Base-by-base conservation (phyloP, 805 yeast genomes). In the Vanderwaltozyma polyspora region DNA sequence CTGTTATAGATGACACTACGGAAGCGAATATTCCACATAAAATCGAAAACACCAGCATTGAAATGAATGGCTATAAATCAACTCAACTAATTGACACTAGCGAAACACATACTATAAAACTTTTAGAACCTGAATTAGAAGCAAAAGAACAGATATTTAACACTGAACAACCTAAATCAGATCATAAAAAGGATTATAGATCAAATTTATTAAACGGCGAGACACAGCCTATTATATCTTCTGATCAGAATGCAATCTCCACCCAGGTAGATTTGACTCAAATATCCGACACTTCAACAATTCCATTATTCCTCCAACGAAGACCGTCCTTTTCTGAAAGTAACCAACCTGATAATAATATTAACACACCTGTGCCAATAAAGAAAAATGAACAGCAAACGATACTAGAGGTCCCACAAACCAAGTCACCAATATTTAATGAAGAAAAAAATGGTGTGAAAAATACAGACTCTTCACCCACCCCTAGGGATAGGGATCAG, bases 81-180 rank as follows among this genome's bases (percentile, higher is more conserved):
- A 46, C 53, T 2, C 53, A 48, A 26, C 18, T 46, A 16, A 45
- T 48, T n/a, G 28, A 31, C n/a, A 24, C 34, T 6, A 19, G 29
- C 3, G 42, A 35, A 11, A 38, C 50, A 2, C 44, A 45, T n/a
- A n/a, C n/a, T n/a, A n/a, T n/a, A n/a, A n/a, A n/a, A n/a, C n/a
- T n/a, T n/a, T n/a, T n/a, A n/a, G n/a, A n/a, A n/a, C n/a, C n/a
- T n/a, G n/a, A n/a, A n/a, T n/a, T n/a, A n/a, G 15, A 14, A 16
- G 6, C 8, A n/a, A 12, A 15, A 5, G 19, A 29, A 6, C 30
- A 25, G 6, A 15, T 14, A 3, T 13, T 11, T 18, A 19, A 13
- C 13, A n/a, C n/a, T n/a, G n/a, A n/a, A n/a, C n/a, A n/a, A n/a
- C n/a, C n/a, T n/a, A n/a, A n/a, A n/a, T n/a, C n/a, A n/a, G n/a